A percentile compares a stretch with the other conserved stretches of the same genome.
Evolutionary conservation across 2,329 filamentous ascomycete species (phyloP).

Genomic region (Phialophora verrucosa): DNA sequence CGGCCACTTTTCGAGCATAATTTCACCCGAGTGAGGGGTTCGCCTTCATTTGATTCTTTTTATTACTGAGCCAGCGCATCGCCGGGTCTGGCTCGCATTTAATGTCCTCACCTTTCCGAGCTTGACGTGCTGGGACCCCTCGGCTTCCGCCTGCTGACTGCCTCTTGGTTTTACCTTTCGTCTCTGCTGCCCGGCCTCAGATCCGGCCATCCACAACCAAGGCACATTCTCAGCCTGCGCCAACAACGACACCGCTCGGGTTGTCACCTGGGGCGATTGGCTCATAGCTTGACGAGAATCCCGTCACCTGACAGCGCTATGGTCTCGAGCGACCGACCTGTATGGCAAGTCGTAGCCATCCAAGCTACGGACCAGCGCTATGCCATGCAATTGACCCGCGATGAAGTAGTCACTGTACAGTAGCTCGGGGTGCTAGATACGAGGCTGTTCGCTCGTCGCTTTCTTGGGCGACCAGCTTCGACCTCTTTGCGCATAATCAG

Average conservation of each 20-base stretch:
- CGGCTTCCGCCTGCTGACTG: slow-evolving; percentile 29
- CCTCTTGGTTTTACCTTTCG: slow-evolving; percentile 19
- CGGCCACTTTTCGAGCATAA: slow-evolving; percentile 24
- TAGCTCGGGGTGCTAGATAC: slow-evolving; percentile 4
- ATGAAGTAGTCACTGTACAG: slow-evolving; percentile 13
- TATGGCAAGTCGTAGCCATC: slow-evolving; percentile 7
- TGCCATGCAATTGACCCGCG: slow-evolving; percentile 8
- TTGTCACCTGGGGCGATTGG: slow-evolving; percentile 25
- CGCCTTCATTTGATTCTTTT: slow-evolving; percentile 24
- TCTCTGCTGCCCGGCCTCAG: slow-evolving; percentile 14
- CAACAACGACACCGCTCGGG: slow-evolving; percentile 28
- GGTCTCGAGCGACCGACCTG: slow-evolving; percentile 11
- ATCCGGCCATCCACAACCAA: slow-evolving; percentile 20
- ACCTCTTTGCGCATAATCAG: not conserved
- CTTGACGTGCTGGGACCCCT: slow-evolving; percentile 1
- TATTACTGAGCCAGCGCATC: slow-evolving; percentile 27
- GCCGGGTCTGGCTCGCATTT: slow-evolving; percentile 32
- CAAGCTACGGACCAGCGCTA: slow-evolving; percentile 19
- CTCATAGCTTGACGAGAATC: slow-evolving; percentile 20
- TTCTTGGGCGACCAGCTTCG: not conserved
- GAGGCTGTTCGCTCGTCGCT: not conserved
- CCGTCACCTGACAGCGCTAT: slow-evolving; percentile 34
- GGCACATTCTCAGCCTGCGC: slow-evolving; percentile 14
- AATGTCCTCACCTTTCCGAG: slow-evolving; percentile 34
- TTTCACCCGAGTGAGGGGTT: slow-evolving; percentile 31